Evolutionary conservation across 352 stramenopile genomes (phyloP).

Genomic region (Phytophthora tentaculata): DNA sequence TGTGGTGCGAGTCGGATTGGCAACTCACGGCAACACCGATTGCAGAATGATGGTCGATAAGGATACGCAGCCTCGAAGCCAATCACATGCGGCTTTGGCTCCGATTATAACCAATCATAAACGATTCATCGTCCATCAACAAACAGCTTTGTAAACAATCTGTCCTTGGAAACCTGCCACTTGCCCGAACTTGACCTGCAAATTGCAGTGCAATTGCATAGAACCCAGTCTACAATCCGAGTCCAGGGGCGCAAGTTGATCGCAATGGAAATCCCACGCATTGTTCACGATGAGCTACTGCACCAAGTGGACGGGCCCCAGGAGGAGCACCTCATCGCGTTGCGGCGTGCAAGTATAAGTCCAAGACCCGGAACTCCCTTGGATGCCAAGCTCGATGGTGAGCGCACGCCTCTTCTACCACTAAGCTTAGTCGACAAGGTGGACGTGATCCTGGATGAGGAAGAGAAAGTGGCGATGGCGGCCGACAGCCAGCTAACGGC

Average conservation of each 20-base stretch:
- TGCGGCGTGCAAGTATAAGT: slow-evolving; percentile 23
- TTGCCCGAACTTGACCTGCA: slow-evolving; percentile 5
- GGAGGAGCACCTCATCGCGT: slow-evolving; percentile 37
- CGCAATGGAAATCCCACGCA: slow-evolving; percentile 53
- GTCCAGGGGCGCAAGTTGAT: slow-evolving; percentile 7
- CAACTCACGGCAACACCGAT: slow-evolving; percentile 4
- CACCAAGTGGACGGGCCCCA: slow-evolving; percentile 54
- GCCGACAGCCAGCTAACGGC: slow-evolving; percentile 29
- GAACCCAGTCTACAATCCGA: slow-evolving; percentile 26
- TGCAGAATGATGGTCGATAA: slow-evolving; percentile 13
- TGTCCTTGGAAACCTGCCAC: no score
- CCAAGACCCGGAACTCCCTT: slow-evolving; percentile 10
- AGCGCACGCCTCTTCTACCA: slow-evolving; percentile 37
- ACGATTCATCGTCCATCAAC: slow-evolving; percentile 1
- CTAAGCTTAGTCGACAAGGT: slow-evolving; percentile 40
- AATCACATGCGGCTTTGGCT: not conserved
- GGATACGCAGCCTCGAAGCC: slow-evolving; percentile 1
- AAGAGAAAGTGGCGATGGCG: slow-evolving; percentile 39
- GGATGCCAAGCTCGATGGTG: slow-evolving; percentile 8
- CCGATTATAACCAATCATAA: not conserved
- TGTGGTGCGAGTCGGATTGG: slow-evolving; percentile 17
- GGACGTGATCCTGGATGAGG: slow-evolving; percentile 42
- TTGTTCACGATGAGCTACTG: slow-evolving; percentile 60
- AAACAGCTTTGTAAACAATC: slow-evolving; percentile 12
- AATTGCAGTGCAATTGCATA: no score